A percentile compares a stretch with the other conserved stretches of the same genome.
phyloP scores from a whole-genome alignment of 768 basidiomycete genomes.

The Infundibulicybe gibba region DNA sequence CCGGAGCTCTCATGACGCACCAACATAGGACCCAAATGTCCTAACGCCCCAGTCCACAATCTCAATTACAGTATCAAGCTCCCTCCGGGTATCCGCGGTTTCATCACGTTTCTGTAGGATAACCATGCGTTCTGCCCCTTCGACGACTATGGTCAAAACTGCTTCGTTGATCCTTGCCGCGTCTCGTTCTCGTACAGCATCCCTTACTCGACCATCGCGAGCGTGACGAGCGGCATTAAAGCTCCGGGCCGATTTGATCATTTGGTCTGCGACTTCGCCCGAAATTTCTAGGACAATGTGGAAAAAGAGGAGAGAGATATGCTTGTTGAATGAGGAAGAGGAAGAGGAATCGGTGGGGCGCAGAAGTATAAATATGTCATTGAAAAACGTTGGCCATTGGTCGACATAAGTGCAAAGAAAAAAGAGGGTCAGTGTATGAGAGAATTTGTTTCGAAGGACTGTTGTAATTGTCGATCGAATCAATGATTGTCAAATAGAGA shows the following conservation, averaged over 20 bases:
- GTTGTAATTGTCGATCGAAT: slow-evolving; percentile 8
- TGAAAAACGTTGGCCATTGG: slow-evolving; percentile 85
- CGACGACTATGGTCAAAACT: slow-evolving; percentile 78
- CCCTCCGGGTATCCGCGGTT: slow-evolving; percentile 39
- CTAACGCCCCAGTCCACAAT: slow-evolving; percentile 90
- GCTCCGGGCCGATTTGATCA: slow-evolving; percentile 82
- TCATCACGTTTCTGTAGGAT: slow-evolving; percentile 44
- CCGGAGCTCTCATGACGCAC: slow-evolving; percentile 42
- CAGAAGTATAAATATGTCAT: slow-evolving; percentile 72
- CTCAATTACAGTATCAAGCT: slow-evolving; percentile 62
- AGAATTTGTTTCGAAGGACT: slow-evolving; percentile 96
- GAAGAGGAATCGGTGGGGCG: slow-evolving; percentile 55
- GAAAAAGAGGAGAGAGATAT: slow-evolving; percentile 86
- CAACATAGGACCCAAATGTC: slow-evolving; percentile 91
- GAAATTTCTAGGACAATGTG: slow-evolving; percentile 93
- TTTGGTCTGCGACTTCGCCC: slow-evolving; percentile 94
- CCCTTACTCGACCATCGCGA: slow-evolving; percentile 82
- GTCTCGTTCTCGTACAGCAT: slow-evolving; percentile 87
- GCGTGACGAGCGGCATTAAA: slow-evolving; percentile 68
- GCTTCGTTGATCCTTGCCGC: slow-evolving; percentile 84
- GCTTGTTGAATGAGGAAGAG: slow-evolving; percentile 67
- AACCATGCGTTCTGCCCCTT: slow-evolving; percentile 59
- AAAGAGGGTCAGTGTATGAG: slow-evolving; percentile 84
- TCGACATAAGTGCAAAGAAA: slow-evolving; percentile 85
- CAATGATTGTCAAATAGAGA: slow-evolving; percentile 2